A percentile compares a stretch with the other conserved stretches of the same genome.
Conservation (phyloP, 2,329 filamentous ascomycete species). For the Penicillium glabrum region DNA sequence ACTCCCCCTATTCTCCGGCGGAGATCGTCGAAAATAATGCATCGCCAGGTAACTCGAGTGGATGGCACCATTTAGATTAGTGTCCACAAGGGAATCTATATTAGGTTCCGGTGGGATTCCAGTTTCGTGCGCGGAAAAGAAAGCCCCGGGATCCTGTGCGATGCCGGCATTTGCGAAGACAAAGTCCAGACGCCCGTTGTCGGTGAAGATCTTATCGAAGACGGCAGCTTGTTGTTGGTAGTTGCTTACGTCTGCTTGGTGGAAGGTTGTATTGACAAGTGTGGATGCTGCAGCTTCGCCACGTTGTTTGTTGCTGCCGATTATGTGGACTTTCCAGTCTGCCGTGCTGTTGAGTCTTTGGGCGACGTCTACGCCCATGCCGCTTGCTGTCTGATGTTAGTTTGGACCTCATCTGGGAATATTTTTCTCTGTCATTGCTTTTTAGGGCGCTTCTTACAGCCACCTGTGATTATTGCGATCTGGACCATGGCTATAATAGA, state of each 20-base stretch:
- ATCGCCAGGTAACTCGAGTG: conserved; percentile 42
- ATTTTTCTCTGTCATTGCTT: neutral
- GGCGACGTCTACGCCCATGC: conserved; percentile 47
- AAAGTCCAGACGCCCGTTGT: conserved; percentile 44
- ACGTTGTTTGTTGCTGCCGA: conserved; percentile 39
- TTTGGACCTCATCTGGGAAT: no score
- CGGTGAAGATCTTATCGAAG: conserved; percentile 41
- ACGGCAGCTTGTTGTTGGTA: conserved; percentile 34
- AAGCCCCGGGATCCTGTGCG: conserved; percentile 39
- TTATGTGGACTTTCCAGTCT: conserved; percentile 41
- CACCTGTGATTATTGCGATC: neutral
- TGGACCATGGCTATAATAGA: no score
- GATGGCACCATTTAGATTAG: conserved; percentile 43
- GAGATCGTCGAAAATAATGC: conserved; percentile 40
- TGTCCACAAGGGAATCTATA: conserved; percentile 31
- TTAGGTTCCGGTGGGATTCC: neutral
- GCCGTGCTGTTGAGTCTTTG: conserved; percentile 36
- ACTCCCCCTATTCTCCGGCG: conserved; percentile 16
- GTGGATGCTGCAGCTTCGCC: conserved; percentile 30
- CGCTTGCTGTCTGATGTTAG: conserved; percentile 32
- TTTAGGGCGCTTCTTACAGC: neutral
- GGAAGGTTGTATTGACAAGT: conserved; percentile 35
- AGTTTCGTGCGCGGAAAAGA: conserved; percentile 34
- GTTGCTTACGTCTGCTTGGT: conserved; percentile 39
- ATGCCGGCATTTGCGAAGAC: conserved; percentile 53